Evolutionary conservation across 768 basidiomycete species (phyloP), one percentile per base, ranked within the genome.

Genomic region (Pleurotus eryngii): DNA sequence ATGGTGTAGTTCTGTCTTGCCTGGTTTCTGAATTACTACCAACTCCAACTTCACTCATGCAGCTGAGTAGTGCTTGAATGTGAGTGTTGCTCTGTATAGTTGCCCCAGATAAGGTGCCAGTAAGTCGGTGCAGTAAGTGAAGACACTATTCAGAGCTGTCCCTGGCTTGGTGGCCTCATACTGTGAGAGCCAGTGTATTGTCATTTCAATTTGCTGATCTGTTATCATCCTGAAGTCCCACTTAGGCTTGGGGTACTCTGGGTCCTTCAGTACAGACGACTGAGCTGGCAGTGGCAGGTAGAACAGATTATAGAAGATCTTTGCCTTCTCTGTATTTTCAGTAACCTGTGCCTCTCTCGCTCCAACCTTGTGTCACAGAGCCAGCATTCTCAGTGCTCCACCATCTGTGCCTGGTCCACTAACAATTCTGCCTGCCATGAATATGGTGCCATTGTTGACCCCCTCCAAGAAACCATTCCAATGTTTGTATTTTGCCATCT

Each of bases 11-110:
- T 68, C 66, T 0, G 62, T 54, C 57, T 71, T 69, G 3, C 73
- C 72, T 5, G 76, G 75, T 60, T 78, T 78, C 3, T 64, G 51
- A 0, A 76, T 58, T 0, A 73, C 71, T 0, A 73, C 53, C 0
- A 72, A 73, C 1, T 27, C 59, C 0, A 61, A 70, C 0, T 37
- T 14, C 37, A 61, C 62, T 70, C 73, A 76, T 12, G 42, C 27
- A 0, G 63, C 55, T 0, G 70, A 72, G 57, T 72, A 70, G 45
- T 59, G 37, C 4, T 62, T 38, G 0, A 74, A 65, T 5, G 57
- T 43, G 53, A 74, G 65, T 2, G 65, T 66, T 3, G 72, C 73
- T 2, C 63, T n/a, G 57, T 49, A 71, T 3, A 71, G 61, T 22
- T 40, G 53, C 14, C 38, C 50, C 6, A 70, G 59, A 27, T 61